phyloP scores from a whole-genome alignment of 805 yeast genomes.

The Pichia eremophila region DNA sequence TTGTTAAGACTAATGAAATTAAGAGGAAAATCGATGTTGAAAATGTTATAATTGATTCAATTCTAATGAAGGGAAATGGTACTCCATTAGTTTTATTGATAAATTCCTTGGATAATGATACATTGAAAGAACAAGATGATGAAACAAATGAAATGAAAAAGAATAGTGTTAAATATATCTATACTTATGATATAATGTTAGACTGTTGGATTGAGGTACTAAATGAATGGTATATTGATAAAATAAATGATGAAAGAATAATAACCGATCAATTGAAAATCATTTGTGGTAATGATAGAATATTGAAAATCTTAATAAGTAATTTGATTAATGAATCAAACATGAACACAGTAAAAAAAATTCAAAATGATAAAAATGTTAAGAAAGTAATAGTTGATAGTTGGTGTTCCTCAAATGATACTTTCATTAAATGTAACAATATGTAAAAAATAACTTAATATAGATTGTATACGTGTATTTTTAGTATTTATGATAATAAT shows the following conservation, averaged over 20 bases:
- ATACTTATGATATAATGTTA: constrained; percentile 32
- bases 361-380: neutral
- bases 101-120: neutral
- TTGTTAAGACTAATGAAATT: neutral
- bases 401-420: neutral
- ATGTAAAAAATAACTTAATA: neutral
- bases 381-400: neutral
- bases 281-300: neutral
- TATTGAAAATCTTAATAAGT: neutral
- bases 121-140: neutral
- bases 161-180: constrained; percentile 24
- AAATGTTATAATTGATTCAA: constrained; percentile 11
- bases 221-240: constrained; percentile 28
- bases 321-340: neutral
- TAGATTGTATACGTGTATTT: too few species aligned
- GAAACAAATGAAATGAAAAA: constrained; percentile 21
- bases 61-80: constrained; percentile 28
- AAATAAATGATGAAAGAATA: neutral
- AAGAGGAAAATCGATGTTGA: constrained; percentile 19
- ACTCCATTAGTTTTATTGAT: constrained; percentile 29
- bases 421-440: neutral
- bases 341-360: neutral
- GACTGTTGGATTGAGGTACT: constrained; percentile 38
- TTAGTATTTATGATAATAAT: too few species aligned
- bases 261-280: neutral